Evolutionary conservation across 83 land plant genomes (phyloP).

Genomic region (Diphasiastrum complanatum): DNA sequence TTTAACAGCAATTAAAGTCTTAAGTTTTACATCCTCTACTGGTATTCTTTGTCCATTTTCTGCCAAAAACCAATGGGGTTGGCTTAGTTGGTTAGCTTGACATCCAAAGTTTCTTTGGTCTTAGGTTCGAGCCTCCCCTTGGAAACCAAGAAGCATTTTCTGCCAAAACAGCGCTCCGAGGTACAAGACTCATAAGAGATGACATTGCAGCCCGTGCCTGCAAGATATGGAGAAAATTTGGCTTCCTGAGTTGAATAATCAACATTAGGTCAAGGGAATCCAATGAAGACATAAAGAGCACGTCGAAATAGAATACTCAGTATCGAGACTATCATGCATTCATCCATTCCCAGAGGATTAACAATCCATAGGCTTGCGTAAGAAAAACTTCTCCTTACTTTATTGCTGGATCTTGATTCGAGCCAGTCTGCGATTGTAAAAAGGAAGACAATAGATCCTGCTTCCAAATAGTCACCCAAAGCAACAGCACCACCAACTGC

Average conservation of each 20-base stretch:
- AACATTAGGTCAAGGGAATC: background rate
- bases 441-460: conserved; percentile 77
- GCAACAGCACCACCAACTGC: conserved; percentile 73
- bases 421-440: conserved; percentile 88
- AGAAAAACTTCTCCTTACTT: conserved; percentile 59
- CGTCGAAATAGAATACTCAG: background rate
- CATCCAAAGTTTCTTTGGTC: too few species aligned
- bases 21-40: conserved; percentile 53
- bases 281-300: background rate
- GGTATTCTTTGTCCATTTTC: conserved; percentile 56
- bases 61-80: too few species aligned
- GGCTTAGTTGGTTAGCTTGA: too few species aligned
- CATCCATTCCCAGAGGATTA: too few species aligned
- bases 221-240: background rate
- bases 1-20: conserved; percentile 58
- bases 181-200: conserved; percentile 64
- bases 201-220: conserved; percentile 78
- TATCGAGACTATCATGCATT: too few species aligned
- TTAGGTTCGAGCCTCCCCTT: too few species aligned
- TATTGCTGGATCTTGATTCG: conserved; percentile 66
- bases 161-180: conserved; percentile 60
- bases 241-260: background rate
- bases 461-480: conserved; percentile 63
- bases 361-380: too few species aligned
- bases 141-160: too few species aligned